Evolutionary conservation across 163 green algal genomes (phyloP), one percentile per base, ranked within the genome.

Genomic region (Chlamydomonas reinhardtii): DNA sequence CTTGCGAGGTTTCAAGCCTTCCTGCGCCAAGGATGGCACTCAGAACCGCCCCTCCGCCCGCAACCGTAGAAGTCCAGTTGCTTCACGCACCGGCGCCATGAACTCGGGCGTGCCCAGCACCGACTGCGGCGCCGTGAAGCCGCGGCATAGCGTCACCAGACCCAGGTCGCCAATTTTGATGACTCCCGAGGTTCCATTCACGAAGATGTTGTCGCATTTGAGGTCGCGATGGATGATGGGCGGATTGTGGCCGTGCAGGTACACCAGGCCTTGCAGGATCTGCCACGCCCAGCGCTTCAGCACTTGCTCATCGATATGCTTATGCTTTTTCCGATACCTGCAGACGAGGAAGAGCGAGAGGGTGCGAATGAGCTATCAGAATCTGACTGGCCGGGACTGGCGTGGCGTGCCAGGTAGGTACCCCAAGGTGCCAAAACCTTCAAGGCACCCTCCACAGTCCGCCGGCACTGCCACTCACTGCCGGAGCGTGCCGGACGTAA

Each of bases 141-240:
- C 92, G 2, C 83, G 61, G 39, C 82, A 90, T 8, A 93, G 85
- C 8, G 92, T 96, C 43, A 96, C 96, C 69, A 98, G 90, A 11
- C 96, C 96, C 77, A 98, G 90, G 89, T 98, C 96, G 11, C 96
- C 96, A 83, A 98, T 97, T 89, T 98, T 98, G 54, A 98, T 93
- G 64, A 96, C 90, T n/a, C 96, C 96, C n/a, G 90, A 92, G 27
- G 91, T 91, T 25, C 94, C 95, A 68, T 97, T 97, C 82, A 97
- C 94, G 88, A 97, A 97, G 70, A 99, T 98, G 90, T 99, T 99
- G 91, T 99, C 97, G 83, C 95, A 99, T 89, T 99, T 99, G 48
- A 99, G 93, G 90, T 98, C 96, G 74, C 96, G 89, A 94, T 99
- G 98, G 84, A 99, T 99, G 91, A 99, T 99, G 65, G 98, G 97